Percentiles rank a stretch among this genome's conserved stretches.
Evolutionary conservation across 139 green algal species (phyloP).

Genomic region (Picochlorum sp.): DNA sequence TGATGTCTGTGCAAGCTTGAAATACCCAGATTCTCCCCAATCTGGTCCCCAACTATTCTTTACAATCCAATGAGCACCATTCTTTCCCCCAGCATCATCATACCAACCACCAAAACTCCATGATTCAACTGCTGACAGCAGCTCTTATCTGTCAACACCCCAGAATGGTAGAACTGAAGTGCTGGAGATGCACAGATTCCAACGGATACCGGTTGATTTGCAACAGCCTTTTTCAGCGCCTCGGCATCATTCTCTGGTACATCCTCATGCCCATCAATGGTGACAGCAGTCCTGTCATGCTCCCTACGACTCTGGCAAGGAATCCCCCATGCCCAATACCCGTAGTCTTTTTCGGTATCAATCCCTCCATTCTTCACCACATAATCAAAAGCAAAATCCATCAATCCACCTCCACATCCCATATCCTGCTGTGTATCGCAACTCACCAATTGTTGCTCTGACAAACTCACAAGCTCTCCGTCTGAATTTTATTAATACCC

Average conservation of each 20-base stretch:
- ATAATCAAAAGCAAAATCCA: slow-evolving; percentile 61
- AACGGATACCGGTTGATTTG: slow-evolving; percentile 74
- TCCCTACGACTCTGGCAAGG: slow-evolving; percentile 51
- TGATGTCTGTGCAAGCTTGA: slow-evolving; percentile 44
- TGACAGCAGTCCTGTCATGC: slow-evolving; percentile 35
- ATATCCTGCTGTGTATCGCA: slow-evolving; percentile 59
- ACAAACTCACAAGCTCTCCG: slow-evolving; percentile 67
- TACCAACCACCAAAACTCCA: slow-evolving; percentile 79
- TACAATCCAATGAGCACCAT: slow-evolving; percentile 54
- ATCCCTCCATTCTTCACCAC: slow-evolving; percentile 58
- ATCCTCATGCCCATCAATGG: slow-evolving; percentile 78
- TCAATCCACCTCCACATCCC: slow-evolving; percentile 37
- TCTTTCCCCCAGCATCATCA: slow-evolving; percentile 5
- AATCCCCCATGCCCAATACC: slow-evolving; percentile 55
- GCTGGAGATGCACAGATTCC: slow-evolving; percentile 72
- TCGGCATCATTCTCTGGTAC: slow-evolving; percentile 57
- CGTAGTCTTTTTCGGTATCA: slow-evolving; percentile 77
- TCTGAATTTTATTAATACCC: slow-evolving; percentile 75
- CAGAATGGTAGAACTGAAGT: slow-evolving; percentile 81
- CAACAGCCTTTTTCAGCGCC: slow-evolving; percentile 55
- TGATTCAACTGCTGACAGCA: slow-evolving; percentile 81
- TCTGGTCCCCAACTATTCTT: slow-evolving; percentile 88
- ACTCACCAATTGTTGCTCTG: slow-evolving; percentile 91
- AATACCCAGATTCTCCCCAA: slow-evolving; percentile 54
- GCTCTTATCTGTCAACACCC: slow-evolving; percentile 34